phyloP scores from a whole-genome alignment of 306 rosid species.

The Comarum palustre region DNA sequence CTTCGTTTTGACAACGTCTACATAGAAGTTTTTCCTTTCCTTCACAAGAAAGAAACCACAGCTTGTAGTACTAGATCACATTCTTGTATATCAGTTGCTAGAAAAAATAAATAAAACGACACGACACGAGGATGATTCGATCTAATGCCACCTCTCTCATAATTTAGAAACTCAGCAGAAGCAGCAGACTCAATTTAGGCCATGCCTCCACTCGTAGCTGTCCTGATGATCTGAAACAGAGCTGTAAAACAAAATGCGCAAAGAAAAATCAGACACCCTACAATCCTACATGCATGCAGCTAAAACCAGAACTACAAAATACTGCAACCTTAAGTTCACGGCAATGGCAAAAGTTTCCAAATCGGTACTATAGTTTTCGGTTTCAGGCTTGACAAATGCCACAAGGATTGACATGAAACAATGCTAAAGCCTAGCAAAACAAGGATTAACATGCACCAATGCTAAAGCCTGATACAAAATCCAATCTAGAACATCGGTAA shows the following conservation, averaged over 20 bases:
- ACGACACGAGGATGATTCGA: background rate
- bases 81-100: conserved; percentile 34
- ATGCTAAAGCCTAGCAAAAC: background rate
- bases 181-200: conserved; percentile 43
- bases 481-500: no score
- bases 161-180: background rate
- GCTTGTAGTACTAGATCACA: conserved; percentile 29
- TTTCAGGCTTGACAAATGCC: background rate
- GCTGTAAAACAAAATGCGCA: conserved; percentile 44
- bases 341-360: background rate
- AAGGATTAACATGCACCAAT: background rate
- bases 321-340: background rate
- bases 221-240: conserved; percentile 94
- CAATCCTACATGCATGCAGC: background rate
- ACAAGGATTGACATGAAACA: background rate
- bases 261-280: background rate
- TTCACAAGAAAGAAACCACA: conserved; percentile 40
- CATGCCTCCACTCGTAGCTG: conserved; percentile 92
- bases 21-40: background rate
- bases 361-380: background rate
- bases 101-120: conserved; percentile 13
- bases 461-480: background rate
- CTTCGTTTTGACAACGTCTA: background rate
- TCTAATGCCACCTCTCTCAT: conserved; percentile 18
- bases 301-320: background rate